These are phyloP conservation scores for Boletus vinaceobasis DNA, from an alignment of 768 basidiomycete genomes.

Conservation along the genomic window DNA sequence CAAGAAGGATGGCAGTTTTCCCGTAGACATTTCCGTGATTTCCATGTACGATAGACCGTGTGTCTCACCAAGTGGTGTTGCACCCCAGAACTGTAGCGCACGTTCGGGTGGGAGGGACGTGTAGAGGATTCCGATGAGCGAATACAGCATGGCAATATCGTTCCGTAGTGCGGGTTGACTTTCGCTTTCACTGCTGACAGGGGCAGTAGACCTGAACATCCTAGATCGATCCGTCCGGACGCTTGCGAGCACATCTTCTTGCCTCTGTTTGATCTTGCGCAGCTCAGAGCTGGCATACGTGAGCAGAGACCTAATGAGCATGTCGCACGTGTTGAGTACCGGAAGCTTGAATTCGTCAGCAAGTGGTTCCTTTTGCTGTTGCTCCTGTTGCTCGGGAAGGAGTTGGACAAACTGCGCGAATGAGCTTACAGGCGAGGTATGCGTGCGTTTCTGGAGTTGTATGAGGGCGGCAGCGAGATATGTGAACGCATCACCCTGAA, in stretches of 20 bases:
- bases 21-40: slow-evolving; percentile 54
- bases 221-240: slow-evolving; percentile 63
- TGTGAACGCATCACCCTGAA: slow-evolving; percentile 77
- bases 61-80: slow-evolving; percentile 44
- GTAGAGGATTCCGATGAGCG: slow-evolving; percentile 81
- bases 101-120: slow-evolving; percentile 67
- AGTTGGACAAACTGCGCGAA: slow-evolving; percentile 40
- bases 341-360: slow-evolving; percentile 46
- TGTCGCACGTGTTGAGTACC: slow-evolving; percentile 65
- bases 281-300: slow-evolving; percentile 77
- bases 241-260: slow-evolving; percentile 79
- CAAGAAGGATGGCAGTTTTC: slow-evolving; percentile 69
- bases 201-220: slow-evolving; percentile 40
- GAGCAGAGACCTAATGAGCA: slow-evolving; percentile 66
- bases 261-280: slow-evolving; percentile 82
- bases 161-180: slow-evolving; percentile 59
- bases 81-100: slow-evolving; percentile 85
- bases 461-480: slow-evolving; percentile 64
- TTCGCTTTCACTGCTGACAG: slow-evolving; percentile 42
- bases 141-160: slow-evolving; percentile 81
- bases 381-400: slow-evolving; percentile 35
- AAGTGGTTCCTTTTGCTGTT: slow-evolving; percentile 35
- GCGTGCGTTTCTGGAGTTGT: slow-evolving; percentile 44
- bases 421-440: slow-evolving; percentile 32
- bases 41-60: slow-evolving; percentile 53